phyloP scores from a whole-genome alignment of 2,329 filamentous ascomycete genomes.

The Ceratocystis alfenasii region DNA sequence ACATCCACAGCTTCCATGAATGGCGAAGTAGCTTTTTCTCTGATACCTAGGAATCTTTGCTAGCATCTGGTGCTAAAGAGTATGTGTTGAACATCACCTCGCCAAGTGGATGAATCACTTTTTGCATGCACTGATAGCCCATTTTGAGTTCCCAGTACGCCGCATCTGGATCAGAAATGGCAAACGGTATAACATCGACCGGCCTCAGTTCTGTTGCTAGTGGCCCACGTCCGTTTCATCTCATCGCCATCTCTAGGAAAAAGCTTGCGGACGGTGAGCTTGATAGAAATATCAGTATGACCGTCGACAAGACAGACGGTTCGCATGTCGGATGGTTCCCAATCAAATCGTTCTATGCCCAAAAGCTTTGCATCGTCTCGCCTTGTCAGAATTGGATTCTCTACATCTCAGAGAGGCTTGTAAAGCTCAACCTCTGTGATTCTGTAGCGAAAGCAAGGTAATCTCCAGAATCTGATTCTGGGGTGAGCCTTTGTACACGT shows the following conservation, averaged over 20 bases:
- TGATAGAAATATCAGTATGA: conserved; percentile 38
- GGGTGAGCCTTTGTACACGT: conserved; percentile 41
- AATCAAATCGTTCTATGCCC: conserved; percentile 43
- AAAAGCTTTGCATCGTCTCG: conserved; percentile 23
- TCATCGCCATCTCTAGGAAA: conserved; percentile 33
- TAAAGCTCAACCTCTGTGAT: conserved; percentile 47
- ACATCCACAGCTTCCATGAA: too few species aligned
- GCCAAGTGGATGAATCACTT: too few species aligned
- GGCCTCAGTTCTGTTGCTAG: too few species aligned
- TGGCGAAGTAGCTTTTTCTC: too few species aligned
- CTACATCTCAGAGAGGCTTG: conserved; percentile 44
- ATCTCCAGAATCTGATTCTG: conserved; percentile 40
- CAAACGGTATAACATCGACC: too few species aligned
- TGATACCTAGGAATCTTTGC: too few species aligned
- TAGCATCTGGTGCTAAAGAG: too few species aligned
- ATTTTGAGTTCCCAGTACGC: too few species aligned
- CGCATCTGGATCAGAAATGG: too few species aligned
- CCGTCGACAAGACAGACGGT: conserved; percentile 43
- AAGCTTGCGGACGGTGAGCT: conserved; percentile 43
- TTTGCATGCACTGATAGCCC: too few species aligned
- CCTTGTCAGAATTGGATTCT: conserved; percentile 45
- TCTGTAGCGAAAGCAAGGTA: conserved; percentile 50
- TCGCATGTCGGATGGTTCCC: conserved; percentile 41
- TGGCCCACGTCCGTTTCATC: too few species aligned
- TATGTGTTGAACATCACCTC: too few species aligned